These are phyloP conservation scores for Dujonia santamariae DNA, from an alignment of 1,139 yeast species.

Conservation along the genomic window DNA sequence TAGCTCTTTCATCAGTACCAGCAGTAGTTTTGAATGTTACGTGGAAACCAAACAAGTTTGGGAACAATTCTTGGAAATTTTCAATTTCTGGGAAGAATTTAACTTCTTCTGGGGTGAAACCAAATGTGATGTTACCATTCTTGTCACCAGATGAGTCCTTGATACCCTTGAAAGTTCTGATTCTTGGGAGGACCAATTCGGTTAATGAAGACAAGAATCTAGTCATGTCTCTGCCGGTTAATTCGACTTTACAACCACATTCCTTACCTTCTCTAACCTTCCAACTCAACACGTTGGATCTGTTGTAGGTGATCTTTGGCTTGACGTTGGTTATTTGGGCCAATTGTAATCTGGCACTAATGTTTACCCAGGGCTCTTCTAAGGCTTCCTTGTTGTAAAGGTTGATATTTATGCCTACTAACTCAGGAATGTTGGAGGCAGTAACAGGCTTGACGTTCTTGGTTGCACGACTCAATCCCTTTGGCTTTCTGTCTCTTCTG, in stretches of 20 bases:
- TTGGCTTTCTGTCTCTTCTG: slow-evolving; percentile 68
- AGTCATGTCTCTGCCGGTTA: slow-evolving; percentile 78
- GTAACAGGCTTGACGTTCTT: slow-evolving; percentile 69
- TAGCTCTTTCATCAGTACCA: slow-evolving; percentile 89
- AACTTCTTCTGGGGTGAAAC: slow-evolving; percentile 74
- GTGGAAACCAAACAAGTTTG: slow-evolving; percentile 82
- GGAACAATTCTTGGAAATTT: slow-evolving; percentile 86
- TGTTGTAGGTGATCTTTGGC: slow-evolving; percentile 71
- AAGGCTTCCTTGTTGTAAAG: slow-evolving; percentile 77
- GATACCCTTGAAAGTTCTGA: slow-evolving; percentile 83
- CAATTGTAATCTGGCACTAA: slow-evolving; percentile 75
- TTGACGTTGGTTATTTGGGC: slow-evolving; percentile 93
- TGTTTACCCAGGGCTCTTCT: slow-evolving; percentile 68
- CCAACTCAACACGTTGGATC: slow-evolving; percentile 83
- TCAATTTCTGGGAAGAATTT: slow-evolving; percentile 91
- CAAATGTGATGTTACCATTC: slow-evolving; percentile 83
- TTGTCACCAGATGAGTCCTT: slow-evolving; percentile 76
- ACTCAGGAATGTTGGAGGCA: slow-evolving; percentile 65
- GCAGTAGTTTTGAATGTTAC: slow-evolving; percentile 86
- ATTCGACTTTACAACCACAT: slow-evolving; percentile 85
- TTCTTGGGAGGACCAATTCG: slow-evolving; percentile 90
- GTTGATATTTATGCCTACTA: slow-evolving; percentile 65
- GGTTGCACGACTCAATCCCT: slow-evolving; percentile 63
- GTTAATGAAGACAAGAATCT: slow-evolving; percentile 85
- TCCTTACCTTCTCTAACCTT: slow-evolving; percentile 82